Conservation (phyloP, 2,329 filamentous ascomycete species). For the Aspergillus sp. region DNA sequence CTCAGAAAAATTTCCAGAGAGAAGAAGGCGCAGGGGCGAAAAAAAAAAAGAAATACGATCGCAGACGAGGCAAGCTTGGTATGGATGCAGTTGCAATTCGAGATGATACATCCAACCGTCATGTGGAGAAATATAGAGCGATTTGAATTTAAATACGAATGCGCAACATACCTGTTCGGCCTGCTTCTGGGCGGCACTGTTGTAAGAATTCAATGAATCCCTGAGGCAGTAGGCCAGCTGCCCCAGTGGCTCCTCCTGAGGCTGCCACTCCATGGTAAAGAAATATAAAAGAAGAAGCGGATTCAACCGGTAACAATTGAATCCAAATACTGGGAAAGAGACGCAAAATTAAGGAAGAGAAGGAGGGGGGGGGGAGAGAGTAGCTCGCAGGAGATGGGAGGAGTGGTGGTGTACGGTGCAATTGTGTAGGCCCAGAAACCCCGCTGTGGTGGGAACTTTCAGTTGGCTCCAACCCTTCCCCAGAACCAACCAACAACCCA, state of each 20-base stretch:
- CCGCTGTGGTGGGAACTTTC: conserved; percentile 20
- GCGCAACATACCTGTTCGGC: conserved; percentile 72
- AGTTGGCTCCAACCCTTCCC: conserved; percentile 15
- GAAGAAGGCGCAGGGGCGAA: background rate
- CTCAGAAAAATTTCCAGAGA: conserved; percentile 8
- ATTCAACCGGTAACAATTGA: conserved; percentile 10
- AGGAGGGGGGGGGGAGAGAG: conserved; percentile 5
- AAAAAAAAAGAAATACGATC: background rate
- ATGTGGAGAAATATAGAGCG: conserved; percentile 6
- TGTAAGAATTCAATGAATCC: conserved; percentile 85
- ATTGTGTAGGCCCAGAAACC: conserved; percentile 23
- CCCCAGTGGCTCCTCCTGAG: conserved; percentile 78
- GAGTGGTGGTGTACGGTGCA: conserved; percentile 1
- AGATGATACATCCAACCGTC: background rate
- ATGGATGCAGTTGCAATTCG: background rate
- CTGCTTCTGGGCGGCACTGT: conserved; percentile 79
- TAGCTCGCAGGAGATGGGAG: conserved; percentile 7
- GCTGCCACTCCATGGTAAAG: conserved; percentile 82
- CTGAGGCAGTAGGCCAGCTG: conserved; percentile 87
- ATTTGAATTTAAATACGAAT: conserved; percentile 9
- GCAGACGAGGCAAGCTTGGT: background rate
- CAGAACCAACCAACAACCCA: conserved; percentile 9
- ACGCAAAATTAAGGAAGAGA: conserved; percentile 9
- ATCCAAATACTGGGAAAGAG: conserved; percentile 5
- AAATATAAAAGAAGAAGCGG: conserved; percentile 7